Evolutionary conservation across 257 asterid species (phyloP).

Genomic region (Thymus quinquecostatus): DNA sequence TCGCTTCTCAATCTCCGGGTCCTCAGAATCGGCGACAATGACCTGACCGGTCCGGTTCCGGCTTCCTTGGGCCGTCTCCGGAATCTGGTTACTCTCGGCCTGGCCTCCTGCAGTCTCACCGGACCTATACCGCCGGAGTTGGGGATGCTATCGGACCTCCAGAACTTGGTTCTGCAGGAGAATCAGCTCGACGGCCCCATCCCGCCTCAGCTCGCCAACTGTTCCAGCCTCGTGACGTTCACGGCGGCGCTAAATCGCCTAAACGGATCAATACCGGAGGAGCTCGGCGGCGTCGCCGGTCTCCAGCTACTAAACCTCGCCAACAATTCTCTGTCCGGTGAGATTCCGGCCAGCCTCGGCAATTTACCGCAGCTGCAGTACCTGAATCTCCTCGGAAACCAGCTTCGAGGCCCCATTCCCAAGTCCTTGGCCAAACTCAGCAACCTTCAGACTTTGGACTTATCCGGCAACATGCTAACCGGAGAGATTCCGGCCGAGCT

Average conservation of each 20-base stretch:
- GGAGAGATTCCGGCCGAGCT: constrained; percentile 73
- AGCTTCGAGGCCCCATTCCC: constrained; percentile 71
- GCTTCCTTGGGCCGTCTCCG: constrained; percentile 51
- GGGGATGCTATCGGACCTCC: constrained; percentile 49
- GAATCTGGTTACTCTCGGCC: constrained; percentile 54
- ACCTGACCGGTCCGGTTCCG: constrained; percentile 68
- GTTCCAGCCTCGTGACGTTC: constrained; percentile 60
- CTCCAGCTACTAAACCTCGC: constrained; percentile 69
- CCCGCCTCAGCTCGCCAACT: constrained; percentile 62
- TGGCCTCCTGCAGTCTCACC: constrained; percentile 71
- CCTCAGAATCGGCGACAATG: constrained; percentile 79
- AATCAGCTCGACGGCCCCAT: constrained; percentile 68
- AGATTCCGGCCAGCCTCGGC: constrained; percentile 58
- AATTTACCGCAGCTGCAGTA: constrained; percentile 51
- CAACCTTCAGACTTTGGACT: constrained; percentile 59
- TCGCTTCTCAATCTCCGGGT: constrained; percentile 48
- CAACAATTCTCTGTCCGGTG: constrained; percentile 69
- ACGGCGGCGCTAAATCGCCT: constrained; percentile 65
- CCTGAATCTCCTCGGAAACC: constrained; percentile 71
- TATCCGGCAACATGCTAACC: constrained; percentile 66
- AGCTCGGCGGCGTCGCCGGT: constrained; percentile 44
- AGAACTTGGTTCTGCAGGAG: constrained; percentile 59
- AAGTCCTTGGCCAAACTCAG: constrained; percentile 46
- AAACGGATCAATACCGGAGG: constrained; percentile 68
- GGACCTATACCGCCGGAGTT: constrained; percentile 67